These are phyloP conservation scores for Lentinula edodes DNA, from an alignment of 768 basidiomycete species.

Conservation along the genomic window DNA sequence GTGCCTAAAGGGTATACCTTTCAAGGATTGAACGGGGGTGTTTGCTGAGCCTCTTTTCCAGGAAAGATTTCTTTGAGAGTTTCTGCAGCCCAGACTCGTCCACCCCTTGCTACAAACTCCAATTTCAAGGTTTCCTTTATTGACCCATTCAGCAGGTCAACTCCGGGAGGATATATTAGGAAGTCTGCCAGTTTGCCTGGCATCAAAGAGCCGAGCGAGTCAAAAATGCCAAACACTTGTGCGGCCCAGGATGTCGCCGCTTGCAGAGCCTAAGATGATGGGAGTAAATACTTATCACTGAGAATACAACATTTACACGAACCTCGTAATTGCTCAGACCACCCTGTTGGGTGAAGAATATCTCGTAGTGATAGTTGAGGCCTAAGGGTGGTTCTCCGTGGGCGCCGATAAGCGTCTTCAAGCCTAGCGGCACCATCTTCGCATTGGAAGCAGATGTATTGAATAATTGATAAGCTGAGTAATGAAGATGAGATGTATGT, in stretches of 20 bases:
- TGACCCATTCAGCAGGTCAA: conserved; percentile 51
- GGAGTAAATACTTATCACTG: neutral
- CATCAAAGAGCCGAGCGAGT: conserved; percentile 58
- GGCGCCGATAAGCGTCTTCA: conserved; percentile 63
- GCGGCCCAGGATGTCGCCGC: conserved; percentile 68
- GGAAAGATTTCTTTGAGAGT: conserved; percentile 73
- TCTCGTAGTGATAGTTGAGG: conserved; percentile 73
- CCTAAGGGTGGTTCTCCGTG: conserved; percentile 73
- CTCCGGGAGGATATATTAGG: conserved; percentile 55
- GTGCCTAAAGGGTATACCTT: neutral
- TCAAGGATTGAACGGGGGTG: conserved; percentile 52
- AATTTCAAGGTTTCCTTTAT: conserved; percentile 47
- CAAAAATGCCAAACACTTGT: conserved; percentile 54
- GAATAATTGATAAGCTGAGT: conserved; percentile 56
- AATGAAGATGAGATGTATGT: conserved; percentile 3
- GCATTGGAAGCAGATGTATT: conserved; percentile 67
- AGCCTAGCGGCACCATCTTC: conserved; percentile 60
- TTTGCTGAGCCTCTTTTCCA: conserved; percentile 40
- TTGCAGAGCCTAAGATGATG: conserved; percentile 44
- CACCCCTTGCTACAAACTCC: conserved; percentile 54
- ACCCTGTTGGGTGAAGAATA: conserved; percentile 57
- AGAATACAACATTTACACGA: neutral
- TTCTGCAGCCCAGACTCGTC: conserved; percentile 64
- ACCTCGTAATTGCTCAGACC: conserved; percentile 72
- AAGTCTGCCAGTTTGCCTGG: conserved; percentile 69